Evolutionary conservation across 192 early-diverging fungal genomes (phyloP).

Genomic region (Tieghemiomyces parasiticus): DNA sequence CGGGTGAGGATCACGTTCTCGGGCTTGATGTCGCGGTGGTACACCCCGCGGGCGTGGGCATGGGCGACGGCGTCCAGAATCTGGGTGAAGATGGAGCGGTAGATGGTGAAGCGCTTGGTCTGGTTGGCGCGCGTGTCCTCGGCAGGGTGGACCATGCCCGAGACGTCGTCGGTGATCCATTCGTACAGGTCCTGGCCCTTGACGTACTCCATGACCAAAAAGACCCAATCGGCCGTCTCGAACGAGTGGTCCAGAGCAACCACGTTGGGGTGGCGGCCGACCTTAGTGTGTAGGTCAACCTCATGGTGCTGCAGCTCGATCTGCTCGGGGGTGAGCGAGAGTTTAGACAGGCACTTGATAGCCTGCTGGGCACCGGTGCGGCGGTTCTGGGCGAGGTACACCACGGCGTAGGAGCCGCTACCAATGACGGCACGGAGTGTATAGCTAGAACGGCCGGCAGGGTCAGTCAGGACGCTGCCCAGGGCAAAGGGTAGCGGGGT

Average conservation of each 20-base stretch:
- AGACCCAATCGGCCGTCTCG: constrained; percentile 39
- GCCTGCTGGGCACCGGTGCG: constrained; percentile 40
- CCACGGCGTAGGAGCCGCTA: constrained; percentile 59
- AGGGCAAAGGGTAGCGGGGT: constrained; percentile 30
- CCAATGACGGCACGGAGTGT: constrained; percentile 39
- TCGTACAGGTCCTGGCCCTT: constrained; percentile 34
- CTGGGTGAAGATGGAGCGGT: constrained; percentile 41
- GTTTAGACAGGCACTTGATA: constrained; percentile 58
- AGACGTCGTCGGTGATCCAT: constrained; percentile 21
- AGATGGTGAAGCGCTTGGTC: constrained; percentile 28
- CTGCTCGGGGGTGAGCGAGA: constrained; percentile 35
- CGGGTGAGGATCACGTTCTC: constrained; percentile 51
- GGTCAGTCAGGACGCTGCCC: constrained; percentile 26
- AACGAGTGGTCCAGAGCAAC: constrained; percentile 46
- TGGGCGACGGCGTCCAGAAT: constrained; percentile 59
- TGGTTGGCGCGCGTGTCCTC: constrained; percentile 20
- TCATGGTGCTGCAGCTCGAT: constrained; percentile 48
- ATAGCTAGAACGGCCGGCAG: constrained; percentile 23
- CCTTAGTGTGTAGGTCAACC: constrained; percentile 40
- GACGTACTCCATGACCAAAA: constrained; percentile 48
- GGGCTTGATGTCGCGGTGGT: constrained; percentile 87
- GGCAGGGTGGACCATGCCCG: constrained; percentile 17
- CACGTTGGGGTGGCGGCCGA: constrained; percentile 52
- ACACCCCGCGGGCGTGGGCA: constrained; percentile 63
- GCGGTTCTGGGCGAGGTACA: constrained; percentile 48